Conservation (phyloP, 345 rosid species). For the Lumnitzera littorea region DNA sequence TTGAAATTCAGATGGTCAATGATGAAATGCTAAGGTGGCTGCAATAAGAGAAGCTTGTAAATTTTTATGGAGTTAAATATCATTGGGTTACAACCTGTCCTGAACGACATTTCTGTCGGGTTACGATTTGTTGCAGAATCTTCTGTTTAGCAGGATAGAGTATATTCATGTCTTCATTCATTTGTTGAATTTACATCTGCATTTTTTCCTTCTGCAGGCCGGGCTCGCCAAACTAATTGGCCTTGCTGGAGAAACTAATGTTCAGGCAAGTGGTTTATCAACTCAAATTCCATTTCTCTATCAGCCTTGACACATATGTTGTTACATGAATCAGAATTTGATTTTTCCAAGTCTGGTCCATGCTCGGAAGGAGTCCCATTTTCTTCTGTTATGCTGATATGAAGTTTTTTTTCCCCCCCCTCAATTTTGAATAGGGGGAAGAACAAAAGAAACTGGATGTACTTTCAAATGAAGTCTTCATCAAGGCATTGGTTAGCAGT, state of each 20-base stretch:
- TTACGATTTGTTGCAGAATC: too few relatives aligned
- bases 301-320: too few relatives aligned
- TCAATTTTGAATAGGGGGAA: constrained; percentile 51
- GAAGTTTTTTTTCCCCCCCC: not conserved
- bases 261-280: constrained; percentile 48
- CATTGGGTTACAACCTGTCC: too few relatives aligned
- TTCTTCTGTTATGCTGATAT: constrained; percentile 1
- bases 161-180: too few relatives aligned
- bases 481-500: constrained; percentile 94
- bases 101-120: too few relatives aligned
- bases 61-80: too few relatives aligned
- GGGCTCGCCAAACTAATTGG: constrained; percentile 94
- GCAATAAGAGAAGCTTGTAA: too few relatives aligned
- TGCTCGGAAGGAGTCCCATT: not conserved
- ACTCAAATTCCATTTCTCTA: not conserved
- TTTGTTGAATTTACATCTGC: not conserved
- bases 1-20: too few relatives aligned
- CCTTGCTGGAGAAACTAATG: constrained; percentile 95
- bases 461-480: constrained; percentile 87
- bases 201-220: constrained; percentile 46
- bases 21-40: too few relatives aligned
- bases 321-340: too few relatives aligned
- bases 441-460: constrained; percentile 98
- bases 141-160: too few relatives aligned
- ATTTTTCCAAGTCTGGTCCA: too few relatives aligned